phyloP scores from a whole-genome alignment of 176 grass and related monocot species.

The Hsuehochloa calcarea region DNA sequence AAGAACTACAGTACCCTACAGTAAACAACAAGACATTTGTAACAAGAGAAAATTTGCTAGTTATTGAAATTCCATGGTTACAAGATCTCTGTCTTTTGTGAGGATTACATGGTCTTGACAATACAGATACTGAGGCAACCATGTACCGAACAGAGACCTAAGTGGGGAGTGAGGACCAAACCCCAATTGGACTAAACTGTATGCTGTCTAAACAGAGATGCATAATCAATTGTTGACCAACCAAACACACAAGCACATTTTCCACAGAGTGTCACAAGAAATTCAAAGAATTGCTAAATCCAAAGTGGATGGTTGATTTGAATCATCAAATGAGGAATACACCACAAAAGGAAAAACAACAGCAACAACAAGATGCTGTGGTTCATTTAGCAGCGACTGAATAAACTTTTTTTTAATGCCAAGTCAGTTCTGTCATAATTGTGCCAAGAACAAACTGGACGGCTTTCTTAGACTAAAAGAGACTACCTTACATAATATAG shows the following conservation, averaged over 20 bases:
- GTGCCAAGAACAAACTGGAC: not conserved
- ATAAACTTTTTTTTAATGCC: not conserved
- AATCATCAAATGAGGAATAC: not conserved
- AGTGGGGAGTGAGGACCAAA: not conserved
- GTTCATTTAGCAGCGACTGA: not conserved
- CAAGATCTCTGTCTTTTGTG: not conserved
- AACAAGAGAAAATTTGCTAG: not conserved
- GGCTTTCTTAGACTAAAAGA: not conserved
- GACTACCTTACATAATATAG: not conserved
- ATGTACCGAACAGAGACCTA: conserved; percentile 9
- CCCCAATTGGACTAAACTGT: not conserved
- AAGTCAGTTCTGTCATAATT: not conserved
- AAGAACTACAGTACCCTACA: conserved; percentile 73
- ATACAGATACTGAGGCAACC: not conserved
- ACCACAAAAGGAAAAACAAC: not conserved
- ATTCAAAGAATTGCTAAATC: not conserved
- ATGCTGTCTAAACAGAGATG: not conserved
- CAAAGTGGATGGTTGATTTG: not conserved
- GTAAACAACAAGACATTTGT: conserved; percentile 16
- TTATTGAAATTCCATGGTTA: not conserved
- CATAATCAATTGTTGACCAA: not conserved
- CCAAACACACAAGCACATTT: not conserved
- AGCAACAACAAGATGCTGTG: not conserved
- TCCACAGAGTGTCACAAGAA: not conserved
- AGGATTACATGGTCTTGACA: not conserved